Percentiles rank a stretch among this genome's conserved stretches.
These are phyloP conservation scores for Curvularia sp. DNA, from an alignment of 2,329 filamentous ascomycete genomes.

Conservation along the genomic window DNA sequence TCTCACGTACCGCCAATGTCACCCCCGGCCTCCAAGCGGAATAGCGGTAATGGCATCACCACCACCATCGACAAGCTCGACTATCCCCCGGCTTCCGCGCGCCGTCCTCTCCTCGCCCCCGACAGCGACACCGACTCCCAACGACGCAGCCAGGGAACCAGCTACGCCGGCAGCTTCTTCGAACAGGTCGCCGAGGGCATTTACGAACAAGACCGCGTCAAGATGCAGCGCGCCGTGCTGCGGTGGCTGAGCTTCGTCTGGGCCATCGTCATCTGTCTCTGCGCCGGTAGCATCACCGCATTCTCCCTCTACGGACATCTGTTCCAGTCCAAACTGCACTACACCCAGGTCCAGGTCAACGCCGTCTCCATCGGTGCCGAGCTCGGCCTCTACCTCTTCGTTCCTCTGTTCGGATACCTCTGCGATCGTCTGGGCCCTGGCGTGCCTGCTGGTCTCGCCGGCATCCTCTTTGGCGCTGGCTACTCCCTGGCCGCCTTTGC, in stretches of 20 bases:
- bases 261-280: slow-evolving; percentile 71
- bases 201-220: slow-evolving; percentile 63
- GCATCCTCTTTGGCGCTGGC: slow-evolving; percentile 76
- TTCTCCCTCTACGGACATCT: slow-evolving; percentile 94
- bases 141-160: slow-evolving; percentile 52
- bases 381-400: slow-evolving; percentile 88
- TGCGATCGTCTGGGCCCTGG: slow-evolving; percentile 89
- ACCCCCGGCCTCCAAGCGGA: slow-evolving; percentile 43
- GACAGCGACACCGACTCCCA: slow-evolving; percentile 45
- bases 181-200: slow-evolving; percentile 68
- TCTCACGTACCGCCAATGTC: slow-evolving; percentile 41
- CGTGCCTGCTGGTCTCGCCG: slow-evolving; percentile 75
- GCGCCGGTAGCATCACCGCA: slow-evolving; percentile 88
- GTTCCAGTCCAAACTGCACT: slow-evolving; percentile 84
- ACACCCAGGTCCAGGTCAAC: slow-evolving; percentile 92
- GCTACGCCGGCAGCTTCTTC: slow-evolving; percentile 63
- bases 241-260: slow-evolving; percentile 66
- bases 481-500: slow-evolving; percentile 84
- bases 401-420: slow-evolving; percentile 85
- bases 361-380: slow-evolving; percentile 86
- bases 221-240: slow-evolving; percentile 61
- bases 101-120: slow-evolving; percentile 52
- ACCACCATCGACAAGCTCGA: slow-evolving; percentile 59
- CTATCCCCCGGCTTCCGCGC: slow-evolving; percentile 52
- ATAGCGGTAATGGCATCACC: slow-evolving; percentile 37